These are phyloP conservation scores for Colletotrichum eleusines DNA, from an alignment of 2,329 filamentous ascomycete species.

Conservation along the genomic window DNA sequence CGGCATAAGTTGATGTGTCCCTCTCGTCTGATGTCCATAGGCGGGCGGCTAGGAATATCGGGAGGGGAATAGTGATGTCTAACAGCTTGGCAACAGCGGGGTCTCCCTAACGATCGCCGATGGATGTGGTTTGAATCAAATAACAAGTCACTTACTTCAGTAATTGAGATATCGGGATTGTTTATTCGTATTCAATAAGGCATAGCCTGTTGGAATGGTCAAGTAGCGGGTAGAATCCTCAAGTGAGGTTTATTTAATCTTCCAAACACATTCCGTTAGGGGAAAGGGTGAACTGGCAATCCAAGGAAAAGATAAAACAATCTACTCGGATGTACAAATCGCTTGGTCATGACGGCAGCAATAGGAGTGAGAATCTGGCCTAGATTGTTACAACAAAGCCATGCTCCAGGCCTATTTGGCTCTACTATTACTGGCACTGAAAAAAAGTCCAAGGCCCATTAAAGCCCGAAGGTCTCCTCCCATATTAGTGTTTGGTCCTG, in stretches of 20 bases:
- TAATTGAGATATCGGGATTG: background rate
- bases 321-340: too few species aligned
- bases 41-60: background rate
- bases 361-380: rapidly evolving
- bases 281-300: too few species aligned
- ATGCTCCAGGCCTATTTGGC: background rate
- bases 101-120: background rate
- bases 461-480: too few species aligned
- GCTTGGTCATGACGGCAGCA: too few species aligned
- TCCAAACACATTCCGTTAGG: background rate
- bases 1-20: slow-evolving; percentile 36
- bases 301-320: background rate
- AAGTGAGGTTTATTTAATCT: background rate
- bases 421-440: background rate
- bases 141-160: background rate
- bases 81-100: background rate
- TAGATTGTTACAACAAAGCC: too few species aligned
- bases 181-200: background rate
- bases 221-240: background rate
- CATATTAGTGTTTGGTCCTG: too few species aligned
- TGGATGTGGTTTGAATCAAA: background rate
- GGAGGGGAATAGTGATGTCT: background rate
- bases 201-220: background rate
- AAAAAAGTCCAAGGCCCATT: background rate
- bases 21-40: slow-evolving; percentile 38